Evolutionary conservation across 345 rosid genomes (phyloP).

Genomic region (Luvunga scandens): DNA sequence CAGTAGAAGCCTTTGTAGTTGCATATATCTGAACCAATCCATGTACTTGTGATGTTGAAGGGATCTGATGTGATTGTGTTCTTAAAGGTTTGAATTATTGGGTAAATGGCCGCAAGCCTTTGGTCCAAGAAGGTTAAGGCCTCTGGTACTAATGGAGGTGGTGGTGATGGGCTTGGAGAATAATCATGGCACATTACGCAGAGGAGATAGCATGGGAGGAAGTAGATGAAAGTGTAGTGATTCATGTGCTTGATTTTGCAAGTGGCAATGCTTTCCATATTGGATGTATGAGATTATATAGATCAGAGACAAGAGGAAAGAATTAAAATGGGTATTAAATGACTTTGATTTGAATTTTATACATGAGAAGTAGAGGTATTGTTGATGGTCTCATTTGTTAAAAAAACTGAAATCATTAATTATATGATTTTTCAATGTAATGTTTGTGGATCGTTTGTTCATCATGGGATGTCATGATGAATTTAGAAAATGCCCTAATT

Average conservation of each 20-base stretch:
- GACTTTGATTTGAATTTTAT: background rate
- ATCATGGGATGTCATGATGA: background rate
- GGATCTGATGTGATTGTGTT: constrained; percentile 35
- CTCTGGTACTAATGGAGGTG: background rate
- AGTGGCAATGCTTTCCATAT: constrained; percentile 12
- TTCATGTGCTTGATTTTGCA: background rate
- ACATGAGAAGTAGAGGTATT: background rate
- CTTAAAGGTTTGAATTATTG: constrained; percentile 35
- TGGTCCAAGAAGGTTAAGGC: constrained; percentile 26
- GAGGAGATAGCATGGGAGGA: constrained; percentile 1
- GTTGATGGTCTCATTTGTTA: constrained; percentile 1
- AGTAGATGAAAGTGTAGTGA: background rate
- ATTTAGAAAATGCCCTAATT: background rate
- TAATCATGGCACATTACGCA: background rate
- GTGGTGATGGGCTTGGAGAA: background rate
- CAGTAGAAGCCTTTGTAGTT: constrained; percentile 43
- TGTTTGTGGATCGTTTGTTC: background rate
- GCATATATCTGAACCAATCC: constrained; percentile 43
- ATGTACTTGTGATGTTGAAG: constrained; percentile 24
- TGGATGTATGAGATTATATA: background rate
- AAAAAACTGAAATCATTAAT: background rate
- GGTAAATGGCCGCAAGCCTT: constrained; percentile 21
- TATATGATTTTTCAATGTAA: background rate
- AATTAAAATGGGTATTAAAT: background rate
- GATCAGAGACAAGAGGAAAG: background rate